phyloP scores from a whole-genome alignment of 2,329 filamentous ascomycete species.

The Chrysoporthe cubensis region DNA sequence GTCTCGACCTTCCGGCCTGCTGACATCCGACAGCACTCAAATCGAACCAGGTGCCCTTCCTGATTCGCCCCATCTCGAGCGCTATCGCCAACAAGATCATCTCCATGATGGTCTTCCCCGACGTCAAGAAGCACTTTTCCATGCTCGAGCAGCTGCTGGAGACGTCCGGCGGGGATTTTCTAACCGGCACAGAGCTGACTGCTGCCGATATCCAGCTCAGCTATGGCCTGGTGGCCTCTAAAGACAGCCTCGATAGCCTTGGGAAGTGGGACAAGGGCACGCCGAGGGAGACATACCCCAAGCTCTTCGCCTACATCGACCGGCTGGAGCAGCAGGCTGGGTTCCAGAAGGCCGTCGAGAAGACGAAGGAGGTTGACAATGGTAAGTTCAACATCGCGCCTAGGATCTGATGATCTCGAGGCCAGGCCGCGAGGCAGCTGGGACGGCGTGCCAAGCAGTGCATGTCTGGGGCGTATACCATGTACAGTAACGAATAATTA shows the following conservation, averaged over 20 bases:
- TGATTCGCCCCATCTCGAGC: constrained; percentile 55
- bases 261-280: constrained; percentile 42
- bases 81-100: constrained; percentile 50
- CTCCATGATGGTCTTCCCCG: constrained; percentile 49
- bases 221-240: constrained; percentile 53
- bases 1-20: background rate
- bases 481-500: constrained; percentile 12
- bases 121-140: constrained; percentile 50
- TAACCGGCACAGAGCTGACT: constrained; percentile 54
- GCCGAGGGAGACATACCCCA: constrained; percentile 42
- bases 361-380: constrained; percentile 53
- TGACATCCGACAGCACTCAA: constrained; percentile 43
- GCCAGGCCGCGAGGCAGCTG: background rate
- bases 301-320: constrained; percentile 51
- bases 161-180: constrained; percentile 49
- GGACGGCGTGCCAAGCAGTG: background rate
- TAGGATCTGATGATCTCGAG: constrained; percentile 12
- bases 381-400: constrained; percentile 42
- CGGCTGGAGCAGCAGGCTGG: constrained; percentile 51
- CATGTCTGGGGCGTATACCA: background rate
- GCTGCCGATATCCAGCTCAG: constrained; percentile 59
- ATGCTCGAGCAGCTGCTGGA: constrained; percentile 55
- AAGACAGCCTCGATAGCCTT: constrained; percentile 44
- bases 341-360: constrained; percentile 52
- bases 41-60: constrained; percentile 52